phyloP scores from a whole-genome alignment of 2,329 filamentous ascomycete genomes.

The Nemania diffusa region DNA sequence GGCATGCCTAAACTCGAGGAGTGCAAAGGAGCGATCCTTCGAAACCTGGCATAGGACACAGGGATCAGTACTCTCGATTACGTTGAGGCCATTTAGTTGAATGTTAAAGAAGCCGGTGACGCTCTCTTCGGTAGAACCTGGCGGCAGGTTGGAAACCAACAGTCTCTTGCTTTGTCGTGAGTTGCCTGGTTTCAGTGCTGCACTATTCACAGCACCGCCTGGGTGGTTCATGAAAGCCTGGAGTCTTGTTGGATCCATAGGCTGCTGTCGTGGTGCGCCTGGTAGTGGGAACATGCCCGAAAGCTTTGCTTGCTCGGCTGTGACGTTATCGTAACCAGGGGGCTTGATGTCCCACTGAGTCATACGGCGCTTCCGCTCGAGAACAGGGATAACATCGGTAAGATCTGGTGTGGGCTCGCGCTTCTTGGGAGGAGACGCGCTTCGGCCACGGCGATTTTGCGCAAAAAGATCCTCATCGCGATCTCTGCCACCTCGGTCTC shows the following conservation, averaged over 20 bases:
- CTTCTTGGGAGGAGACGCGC: conserved; percentile 84
- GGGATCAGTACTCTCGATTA: conserved; percentile 83
- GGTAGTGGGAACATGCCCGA: conserved; percentile 99
- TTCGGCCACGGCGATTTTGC: conserved; percentile 72
- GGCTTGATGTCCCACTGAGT: conserved; percentile 99
- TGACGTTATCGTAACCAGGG: conserved; percentile 96
- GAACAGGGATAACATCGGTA: conserved; percentile 82
- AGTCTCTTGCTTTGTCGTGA: conserved; percentile 94
- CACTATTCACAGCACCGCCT: conserved; percentile 73
- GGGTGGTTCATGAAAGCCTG: conserved; percentile 97
- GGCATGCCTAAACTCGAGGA: conserved; percentile 89
- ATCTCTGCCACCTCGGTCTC: conserved; percentile 55
- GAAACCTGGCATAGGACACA: conserved; percentile 87
- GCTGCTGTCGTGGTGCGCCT: conserved; percentile 91
- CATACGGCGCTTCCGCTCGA: conserved; percentile 88
- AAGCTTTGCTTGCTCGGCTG: conserved; percentile 96
- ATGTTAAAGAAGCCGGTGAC: conserved; percentile 92
- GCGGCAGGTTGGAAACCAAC: conserved; percentile 84
- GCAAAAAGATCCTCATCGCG: conserved; percentile 63
- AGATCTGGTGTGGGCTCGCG: conserved; percentile 96
- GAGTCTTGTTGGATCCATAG: conserved; percentile 92
- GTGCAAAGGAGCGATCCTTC: conserved; percentile 80
- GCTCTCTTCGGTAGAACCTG: conserved; percentile 76
- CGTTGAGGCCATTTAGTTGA: conserved; percentile 95
- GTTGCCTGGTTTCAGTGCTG: conserved; percentile 90